These are phyloP conservation scores for Ascodesmis nigricans DNA, from an alignment of 495 filamentous ascomycete genomes.

Conservation along the genomic window DNA sequence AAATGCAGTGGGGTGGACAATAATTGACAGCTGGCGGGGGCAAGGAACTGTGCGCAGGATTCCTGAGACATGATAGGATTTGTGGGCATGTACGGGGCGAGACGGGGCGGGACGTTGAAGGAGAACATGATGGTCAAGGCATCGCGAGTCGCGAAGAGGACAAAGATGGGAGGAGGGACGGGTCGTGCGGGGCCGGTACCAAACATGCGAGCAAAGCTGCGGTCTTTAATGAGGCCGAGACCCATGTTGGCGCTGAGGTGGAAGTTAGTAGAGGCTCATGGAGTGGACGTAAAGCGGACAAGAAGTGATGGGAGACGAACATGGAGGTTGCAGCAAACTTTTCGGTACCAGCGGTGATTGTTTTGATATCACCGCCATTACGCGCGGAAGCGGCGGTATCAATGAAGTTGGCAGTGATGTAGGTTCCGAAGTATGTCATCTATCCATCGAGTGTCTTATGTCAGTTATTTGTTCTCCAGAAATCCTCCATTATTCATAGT, in stretches of 20 bases:
- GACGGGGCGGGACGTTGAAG: constrained; percentile 68
- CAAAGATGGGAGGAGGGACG: constrained; percentile 41
- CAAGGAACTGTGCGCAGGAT: constrained; percentile 15
- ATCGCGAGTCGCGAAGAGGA: constrained; percentile 65
- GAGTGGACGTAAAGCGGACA: background rate
- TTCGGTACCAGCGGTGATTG: constrained; percentile 45
- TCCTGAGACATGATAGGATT: constrained; percentile 15
- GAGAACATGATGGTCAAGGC: constrained; percentile 81
- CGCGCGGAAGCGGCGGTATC: constrained; percentile 45
- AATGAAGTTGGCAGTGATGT: constrained; percentile 69
- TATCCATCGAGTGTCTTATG: constrained; percentile 1
- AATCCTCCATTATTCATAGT: too few species aligned
- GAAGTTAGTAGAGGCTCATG: constrained; percentile 11
- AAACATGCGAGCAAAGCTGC: constrained; percentile 64
- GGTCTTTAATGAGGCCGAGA: constrained; percentile 85
- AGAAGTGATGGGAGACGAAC: constrained; percentile 1
- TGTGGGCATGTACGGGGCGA: constrained; percentile 37
- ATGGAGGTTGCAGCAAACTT: constrained; percentile 62
- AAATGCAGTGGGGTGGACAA: constrained; percentile 72
- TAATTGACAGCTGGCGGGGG: constrained; percentile 37
- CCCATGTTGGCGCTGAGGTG: constrained; percentile 51
- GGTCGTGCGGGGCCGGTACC: constrained; percentile 35
- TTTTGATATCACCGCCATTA: constrained; percentile 14
- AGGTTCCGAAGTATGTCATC: constrained; percentile 73
- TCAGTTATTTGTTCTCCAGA: too few species aligned